Evolutionary conservation across 106 monocot species (phyloP).

Genomic region (Gastrodia elata): DNA sequence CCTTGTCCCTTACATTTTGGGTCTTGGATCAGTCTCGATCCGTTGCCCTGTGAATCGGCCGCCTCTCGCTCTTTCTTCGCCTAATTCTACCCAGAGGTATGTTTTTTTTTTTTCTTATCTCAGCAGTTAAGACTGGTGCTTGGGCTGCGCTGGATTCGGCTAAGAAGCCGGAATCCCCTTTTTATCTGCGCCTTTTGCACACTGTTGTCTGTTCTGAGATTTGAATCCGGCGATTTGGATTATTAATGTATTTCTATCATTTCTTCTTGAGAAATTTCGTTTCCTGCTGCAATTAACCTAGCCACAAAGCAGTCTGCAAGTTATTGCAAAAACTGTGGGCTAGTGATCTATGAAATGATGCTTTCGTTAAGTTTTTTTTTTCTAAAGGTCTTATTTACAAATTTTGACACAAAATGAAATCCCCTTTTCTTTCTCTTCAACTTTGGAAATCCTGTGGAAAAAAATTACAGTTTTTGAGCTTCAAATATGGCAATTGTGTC

Average conservation of each 20-base stretch:
- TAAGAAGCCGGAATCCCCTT: not conserved
- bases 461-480: not conserved
- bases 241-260: not conserved
- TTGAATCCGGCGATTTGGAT: not conserved
- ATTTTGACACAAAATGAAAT: not conserved
- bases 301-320: not conserved
- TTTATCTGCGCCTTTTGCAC: not conserved
- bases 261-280: not conserved
- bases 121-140: not conserved
- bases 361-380: not conserved
- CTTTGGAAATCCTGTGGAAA: not conserved
- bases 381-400: not conserved
- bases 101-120: not conserved
- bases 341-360: not conserved
- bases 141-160: not conserved
- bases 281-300: not conserved
- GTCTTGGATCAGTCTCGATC: not conserved
- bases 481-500: not conserved
- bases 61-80: not conserved
- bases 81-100: not conserved
- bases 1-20: not conserved
- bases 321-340: not conserved
- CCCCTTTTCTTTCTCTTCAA: not conserved
- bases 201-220: not conserved
- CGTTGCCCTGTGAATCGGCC: not conserved